A percentile compares a stretch with the other conserved stretches of the same genome.
These are phyloP conservation scores for Penicillium canariense DNA, from an alignment of 495 filamentous ascomycete genomes.

Conservation along the genomic window DNA sequence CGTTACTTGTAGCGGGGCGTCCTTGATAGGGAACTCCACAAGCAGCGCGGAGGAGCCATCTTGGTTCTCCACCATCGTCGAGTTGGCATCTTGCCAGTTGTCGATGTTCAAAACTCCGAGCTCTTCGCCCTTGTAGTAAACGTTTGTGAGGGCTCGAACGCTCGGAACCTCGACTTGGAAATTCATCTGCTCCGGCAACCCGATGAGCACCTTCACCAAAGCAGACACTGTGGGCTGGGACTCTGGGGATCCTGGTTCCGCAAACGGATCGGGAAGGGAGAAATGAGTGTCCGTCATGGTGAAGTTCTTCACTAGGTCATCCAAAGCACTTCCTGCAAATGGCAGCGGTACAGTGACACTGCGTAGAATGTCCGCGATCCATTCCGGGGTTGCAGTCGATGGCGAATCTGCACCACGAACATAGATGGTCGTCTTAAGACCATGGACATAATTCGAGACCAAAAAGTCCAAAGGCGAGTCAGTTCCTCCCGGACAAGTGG, in stretches of 20 bases:
- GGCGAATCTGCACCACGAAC: conserved; percentile 72
- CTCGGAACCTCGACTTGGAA: conserved; percentile 71
- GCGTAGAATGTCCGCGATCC: conserved; percentile 76
- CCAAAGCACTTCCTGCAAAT: conserved; percentile 76
- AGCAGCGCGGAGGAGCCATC: conserved; percentile 57
- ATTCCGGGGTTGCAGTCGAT: conserved; percentile 64
- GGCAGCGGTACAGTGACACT: conserved; percentile 81
- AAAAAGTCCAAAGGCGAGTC: conserved; percentile 85
- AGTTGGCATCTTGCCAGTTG: conserved; percentile 83
- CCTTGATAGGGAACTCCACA: conserved; percentile 69
- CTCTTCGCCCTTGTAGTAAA: conserved; percentile 70
- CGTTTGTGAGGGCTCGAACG: conserved; percentile 72
- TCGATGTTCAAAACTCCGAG: conserved; percentile 73
- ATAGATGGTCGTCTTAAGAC: conserved; percentile 71
- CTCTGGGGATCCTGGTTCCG: conserved; percentile 70
- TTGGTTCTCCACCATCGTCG: conserved; percentile 59
- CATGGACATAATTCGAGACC: conserved; percentile 76
- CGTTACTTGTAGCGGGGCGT: conserved; percentile 79
- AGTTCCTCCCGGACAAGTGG: conserved; percentile 66
- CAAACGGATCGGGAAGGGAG: conserved; percentile 71
- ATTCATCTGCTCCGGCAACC: conserved; percentile 79
- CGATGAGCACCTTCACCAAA: conserved; percentile 70
- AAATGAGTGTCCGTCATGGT: conserved; percentile 81
- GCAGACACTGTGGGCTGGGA: conserved; percentile 77
- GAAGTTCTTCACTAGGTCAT: conserved; percentile 81